phyloP scores from a whole-genome alignment of 2,329 filamentous ascomycete genomes.

The Aspergillus sp. region DNA sequence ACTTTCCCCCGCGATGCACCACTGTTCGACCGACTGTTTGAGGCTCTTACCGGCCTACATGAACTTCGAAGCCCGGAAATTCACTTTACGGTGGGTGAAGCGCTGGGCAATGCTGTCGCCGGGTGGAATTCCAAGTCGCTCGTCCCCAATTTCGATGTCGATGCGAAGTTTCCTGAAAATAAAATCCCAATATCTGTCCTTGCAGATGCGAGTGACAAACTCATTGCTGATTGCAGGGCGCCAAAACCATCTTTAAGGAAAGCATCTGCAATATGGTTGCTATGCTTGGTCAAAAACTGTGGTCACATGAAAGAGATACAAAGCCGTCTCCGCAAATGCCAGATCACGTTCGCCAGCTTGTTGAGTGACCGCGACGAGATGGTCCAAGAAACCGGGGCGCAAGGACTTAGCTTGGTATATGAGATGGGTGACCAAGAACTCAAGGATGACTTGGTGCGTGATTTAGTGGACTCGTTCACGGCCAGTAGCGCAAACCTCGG shows the following conservation, averaged over 20 bases:
- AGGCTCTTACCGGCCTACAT: conserved; percentile 72
- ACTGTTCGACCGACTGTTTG: conserved; percentile 54
- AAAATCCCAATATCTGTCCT: conserved; percentile 44
- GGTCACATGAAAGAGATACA: conserved; percentile 76
- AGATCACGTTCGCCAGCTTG: conserved; percentile 83
- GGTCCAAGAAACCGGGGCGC: conserved; percentile 91
- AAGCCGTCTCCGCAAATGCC: conserved; percentile 71
- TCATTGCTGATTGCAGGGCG: conserved; percentile 74
- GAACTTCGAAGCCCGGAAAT: conserved; percentile 83
- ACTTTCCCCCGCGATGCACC: conserved; percentile 48
- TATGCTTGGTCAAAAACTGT: conserved; percentile 88
- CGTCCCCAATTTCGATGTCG: conserved; percentile 72
- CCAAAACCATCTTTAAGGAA: conserved; percentile 89
- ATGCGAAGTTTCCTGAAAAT: conserved; percentile 50
- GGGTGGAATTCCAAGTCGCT: conserved; percentile 84
- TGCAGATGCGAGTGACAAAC: conserved; percentile 64
- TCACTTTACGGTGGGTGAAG: conserved; percentile 88
- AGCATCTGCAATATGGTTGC: conserved; percentile 91
- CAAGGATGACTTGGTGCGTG: conserved; percentile 79
- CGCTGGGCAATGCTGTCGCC: conserved; percentile 72
- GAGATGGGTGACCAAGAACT: conserved; percentile 82
- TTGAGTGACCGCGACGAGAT: conserved; percentile 87
- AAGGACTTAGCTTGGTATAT: conserved; percentile 89
- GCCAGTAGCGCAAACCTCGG: conserved; percentile 62
- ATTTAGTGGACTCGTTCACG: conserved; percentile 86